Base-by-base conservation (phyloP, 345 rosid genomes). In the Euclidium syriacum region DNA sequence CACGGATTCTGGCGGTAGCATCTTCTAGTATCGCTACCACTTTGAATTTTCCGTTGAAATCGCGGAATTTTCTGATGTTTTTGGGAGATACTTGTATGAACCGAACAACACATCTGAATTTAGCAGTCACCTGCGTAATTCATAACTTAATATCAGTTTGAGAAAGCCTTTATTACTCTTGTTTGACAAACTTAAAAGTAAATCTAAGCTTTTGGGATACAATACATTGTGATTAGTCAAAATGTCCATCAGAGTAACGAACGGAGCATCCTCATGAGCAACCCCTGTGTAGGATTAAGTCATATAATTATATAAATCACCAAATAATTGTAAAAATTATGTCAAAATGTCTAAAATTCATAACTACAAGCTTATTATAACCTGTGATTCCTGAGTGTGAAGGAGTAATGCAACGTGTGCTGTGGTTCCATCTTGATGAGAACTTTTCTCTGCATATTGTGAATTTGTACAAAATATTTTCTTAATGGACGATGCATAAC, bases 211-310 rank as follows among this genome's bases (percentile, higher is more conserved):
- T 39, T 39, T 68, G 29, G 15, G 25, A 27, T 32, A 51, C 38
- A 17, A 0, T 59, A 68, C 73, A 42, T 7, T 68, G 61, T 12
- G 46, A 68, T 51, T 33, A 32, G 73, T 68, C n/a, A 68, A 18
- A 1, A 68, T 52, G 54, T 68, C 67, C 73, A 68, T 59, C 48
- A 68, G 54, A 59, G 73, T 17, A 17, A 68, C 67, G 10, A 68
- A 59, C 0, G 61, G 61, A 68, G 73, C 73, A 2, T 59, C 73
- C 24, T 51, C 73, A 33, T 41, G 73, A 3, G 73, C 54, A 51
- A 68, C 66, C 30, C 73, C 73, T 68, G 14, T 0, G 4, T 15
- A 3, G 27, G n/a, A 16, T 32, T 25, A 16, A 53, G 25, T 35
- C 32, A 40, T 27, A 19, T 27, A 19, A 5, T 14, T 54, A 10